Conservation (phyloP, 192 early-diverging fungal genomes). For the Linnemannia hyalina region DNA sequence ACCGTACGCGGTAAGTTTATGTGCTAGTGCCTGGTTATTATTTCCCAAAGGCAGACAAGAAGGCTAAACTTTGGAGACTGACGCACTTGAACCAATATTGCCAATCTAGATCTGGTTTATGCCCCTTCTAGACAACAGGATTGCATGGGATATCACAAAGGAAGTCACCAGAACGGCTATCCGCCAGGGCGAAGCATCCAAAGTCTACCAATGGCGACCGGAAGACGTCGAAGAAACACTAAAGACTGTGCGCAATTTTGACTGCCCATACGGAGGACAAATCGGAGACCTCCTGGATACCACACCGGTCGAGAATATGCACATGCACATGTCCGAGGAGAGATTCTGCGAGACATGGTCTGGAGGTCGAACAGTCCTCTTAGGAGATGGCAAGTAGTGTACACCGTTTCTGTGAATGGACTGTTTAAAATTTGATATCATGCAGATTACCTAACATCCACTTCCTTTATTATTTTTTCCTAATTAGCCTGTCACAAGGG, state of each 20-base stretch:
- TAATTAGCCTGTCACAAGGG: conserved; percentile 34
- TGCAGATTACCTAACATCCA: background rate
- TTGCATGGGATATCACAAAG: conserved; percentile 44
- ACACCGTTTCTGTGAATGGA: background rate
- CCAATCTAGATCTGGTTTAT: conserved; percentile 41
- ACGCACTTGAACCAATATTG: background rate
- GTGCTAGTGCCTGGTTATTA: too few species aligned
- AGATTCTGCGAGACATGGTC: conserved; percentile 52
- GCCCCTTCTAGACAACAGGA: conserved; percentile 47
- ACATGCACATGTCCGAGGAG: conserved; percentile 50
- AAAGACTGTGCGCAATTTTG: conserved; percentile 25
- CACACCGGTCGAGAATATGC: conserved; percentile 30
- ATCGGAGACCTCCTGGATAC: conserved; percentile 43
- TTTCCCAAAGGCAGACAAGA: background rate
- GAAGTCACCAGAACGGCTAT: conserved; percentile 32
- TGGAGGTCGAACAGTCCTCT: conserved; percentile 43
- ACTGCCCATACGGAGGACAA: conserved; percentile 49
- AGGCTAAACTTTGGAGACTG: background rate
- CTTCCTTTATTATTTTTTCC: background rate
- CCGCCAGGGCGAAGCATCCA: conserved; percentile 46
- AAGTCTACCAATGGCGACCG: conserved; percentile 35
- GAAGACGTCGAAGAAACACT: conserved; percentile 38
- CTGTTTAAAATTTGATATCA: background rate
- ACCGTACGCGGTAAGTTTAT: conserved; percentile 35
- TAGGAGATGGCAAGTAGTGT: conserved; percentile 43